These are phyloP conservation scores for Candida maris DNA, from an alignment of 805 yeast genomes.

Conservation along the genomic window DNA sequence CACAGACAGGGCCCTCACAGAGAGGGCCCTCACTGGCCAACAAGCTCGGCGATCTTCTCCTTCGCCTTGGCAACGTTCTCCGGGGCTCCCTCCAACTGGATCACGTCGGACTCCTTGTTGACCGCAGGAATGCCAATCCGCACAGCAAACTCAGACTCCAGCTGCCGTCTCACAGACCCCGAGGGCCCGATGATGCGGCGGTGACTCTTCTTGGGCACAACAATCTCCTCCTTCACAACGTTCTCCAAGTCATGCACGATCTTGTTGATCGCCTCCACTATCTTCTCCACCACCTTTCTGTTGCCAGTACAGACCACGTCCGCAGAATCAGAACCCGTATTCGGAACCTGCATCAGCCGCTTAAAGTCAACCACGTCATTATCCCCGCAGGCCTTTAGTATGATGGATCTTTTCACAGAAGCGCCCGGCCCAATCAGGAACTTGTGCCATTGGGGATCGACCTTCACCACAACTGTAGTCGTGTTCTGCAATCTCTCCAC, in stretches of 20 bases:
- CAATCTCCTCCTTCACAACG: constrained; percentile 46
- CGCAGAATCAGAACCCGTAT: constrained; percentile 54
- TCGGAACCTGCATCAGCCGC: constrained; percentile 66
- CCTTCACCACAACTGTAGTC: constrained; percentile 53
- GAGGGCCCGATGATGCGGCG: constrained; percentile 76
- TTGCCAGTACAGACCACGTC: constrained; percentile 72
- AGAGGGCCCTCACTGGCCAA: too few species aligned
- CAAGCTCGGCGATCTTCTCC: constrained; percentile 55
- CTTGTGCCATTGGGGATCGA: constrained; percentile 72
- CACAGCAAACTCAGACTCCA: constrained; percentile 69
- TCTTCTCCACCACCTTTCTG: constrained; percentile 63
- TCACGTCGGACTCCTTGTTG: constrained; percentile 44
- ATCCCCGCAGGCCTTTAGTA: constrained; percentile 72
- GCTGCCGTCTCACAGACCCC: constrained; percentile 67
- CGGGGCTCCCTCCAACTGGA: constrained; percentile 62
- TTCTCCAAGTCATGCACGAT: constrained; percentile 65
- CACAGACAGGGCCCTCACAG: too few species aligned
- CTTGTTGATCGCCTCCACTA: constrained; percentile 56
- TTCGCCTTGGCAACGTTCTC: constrained; percentile 63
- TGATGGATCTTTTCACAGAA: constrained; percentile 65
- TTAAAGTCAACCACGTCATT: constrained; percentile 48
- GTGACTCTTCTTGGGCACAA: constrained; percentile 69
- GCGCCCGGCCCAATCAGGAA: constrained; percentile 79
- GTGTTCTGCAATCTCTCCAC: constrained; percentile 63
- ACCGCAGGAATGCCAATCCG: constrained; percentile 63